Base-by-base conservation (phyloP, 345 rosid species). In the Fremontodendron californicum region DNA sequence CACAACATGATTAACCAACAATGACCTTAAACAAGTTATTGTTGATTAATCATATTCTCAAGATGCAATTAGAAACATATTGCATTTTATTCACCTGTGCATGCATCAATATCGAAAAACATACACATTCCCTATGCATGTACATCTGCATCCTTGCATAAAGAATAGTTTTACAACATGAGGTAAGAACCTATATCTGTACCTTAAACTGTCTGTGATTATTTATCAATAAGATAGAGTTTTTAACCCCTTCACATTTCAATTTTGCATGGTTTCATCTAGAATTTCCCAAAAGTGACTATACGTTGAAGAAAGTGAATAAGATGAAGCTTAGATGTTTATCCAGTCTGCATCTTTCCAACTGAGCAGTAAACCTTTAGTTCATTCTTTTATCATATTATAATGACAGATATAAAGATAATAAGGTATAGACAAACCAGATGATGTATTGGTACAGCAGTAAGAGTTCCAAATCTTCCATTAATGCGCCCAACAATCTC, bases 401-500 rank as follows among this genome's bases (percentile, higher is more conserved):
- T 25, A 48, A 23, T 4, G 0, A 57, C 40, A 29, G 55, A 62
- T 18, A 45, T 45, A 39, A 78, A 70, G 12, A 18, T 51, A 29
- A 13, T 55, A 45, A 80, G 77, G 51, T 25, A 60, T 15, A 16
- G 33, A 25, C 62, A 57, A 11, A 61, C 66, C 66, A 61, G 66
- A 29, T 61, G 91, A 66, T 88, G 89, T 78, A 88, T 85, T 39
- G 91, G 91, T 71, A 88, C 89, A 39, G 89, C 82, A 39, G 89
- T 85, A 25, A 88, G 87, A 16, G 88, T 83, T 71, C 91, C 91
- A 77, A 83, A 88, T 86, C 88, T 86, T 77, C 91, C 91, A 83
- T 88, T 88, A 62, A 88, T 88, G 77, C 91, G 88, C 51, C 89
- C 91, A n/a, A 86, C 91, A 66, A 88, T 88, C 81, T 88, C 91